phyloP scores from a whole-genome alignment of 2,329 filamentous ascomycete species.

The Ilyonectria destructans region DNA sequence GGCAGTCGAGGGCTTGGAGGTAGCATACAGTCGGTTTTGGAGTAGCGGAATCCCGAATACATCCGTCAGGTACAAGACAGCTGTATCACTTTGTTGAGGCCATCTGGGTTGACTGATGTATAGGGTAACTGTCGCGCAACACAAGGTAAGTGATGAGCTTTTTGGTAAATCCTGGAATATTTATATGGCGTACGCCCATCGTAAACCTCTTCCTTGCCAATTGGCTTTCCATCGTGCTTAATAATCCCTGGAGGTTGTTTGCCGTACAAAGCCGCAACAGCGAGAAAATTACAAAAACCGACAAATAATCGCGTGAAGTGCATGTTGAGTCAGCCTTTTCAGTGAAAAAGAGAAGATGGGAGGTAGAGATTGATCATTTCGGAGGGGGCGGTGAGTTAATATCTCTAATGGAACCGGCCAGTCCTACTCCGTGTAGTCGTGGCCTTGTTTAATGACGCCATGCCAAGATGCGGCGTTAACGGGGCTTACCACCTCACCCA shows the following conservation, averaged over 20 bases:
- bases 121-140: neutral
- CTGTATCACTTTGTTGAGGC: no score
- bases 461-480: no score
- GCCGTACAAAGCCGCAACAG: neutral
- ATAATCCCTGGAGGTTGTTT: neutral
- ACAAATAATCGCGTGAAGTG: neutral
- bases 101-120: no score
- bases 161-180: neutral
- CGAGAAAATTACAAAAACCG: neutral
- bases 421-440: no score
- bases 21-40: constrained; percentile 23
- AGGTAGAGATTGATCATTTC: no score
- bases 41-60: constrained; percentile 30
- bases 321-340: neutral
- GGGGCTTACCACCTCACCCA: no score
- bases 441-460: no score
- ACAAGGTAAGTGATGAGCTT: neutral
- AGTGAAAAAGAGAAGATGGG: no score
- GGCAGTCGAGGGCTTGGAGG: neutral
- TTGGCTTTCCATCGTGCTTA: neutral
- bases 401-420: no score
- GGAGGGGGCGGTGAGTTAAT: no score
- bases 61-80: constrained; percentile 31
- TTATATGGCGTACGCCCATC: neutral
- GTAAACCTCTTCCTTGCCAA: neutral